Evolutionary conservation across 2,329 filamentous ascomycete species (phyloP).

Genomic region (Paraphoma chrysanthemicola): DNA sequence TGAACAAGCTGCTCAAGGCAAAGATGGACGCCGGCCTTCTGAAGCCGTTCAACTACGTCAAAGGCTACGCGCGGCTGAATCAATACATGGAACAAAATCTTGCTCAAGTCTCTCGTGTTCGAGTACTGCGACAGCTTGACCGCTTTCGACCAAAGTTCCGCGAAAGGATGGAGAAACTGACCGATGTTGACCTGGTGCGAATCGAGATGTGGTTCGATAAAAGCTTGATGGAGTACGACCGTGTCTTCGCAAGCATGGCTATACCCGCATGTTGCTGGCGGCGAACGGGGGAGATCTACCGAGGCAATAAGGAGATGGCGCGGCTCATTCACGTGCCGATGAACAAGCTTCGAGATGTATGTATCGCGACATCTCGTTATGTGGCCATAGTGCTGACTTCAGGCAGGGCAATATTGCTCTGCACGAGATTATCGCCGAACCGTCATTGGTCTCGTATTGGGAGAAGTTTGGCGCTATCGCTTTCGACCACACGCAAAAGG

Average conservation of each 20-base stretch:
- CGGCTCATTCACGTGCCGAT: constrained; percentile 93
- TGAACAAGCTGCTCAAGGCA: constrained; percentile 91
- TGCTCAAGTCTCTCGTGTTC: constrained; percentile 80
- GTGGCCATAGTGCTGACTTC: constrained; percentile 13
- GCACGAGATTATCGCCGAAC: constrained; percentile 94
- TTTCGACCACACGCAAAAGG: constrained; percentile 92
- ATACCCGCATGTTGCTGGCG: constrained; percentile 98
- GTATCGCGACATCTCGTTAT: constrained; percentile 44
- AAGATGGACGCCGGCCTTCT: constrained; percentile 96
- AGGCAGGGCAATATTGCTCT: constrained; percentile 89
- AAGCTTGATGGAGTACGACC: constrained; percentile 96
- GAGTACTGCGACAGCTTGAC: constrained; percentile 89
- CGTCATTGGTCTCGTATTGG: constrained; percentile 96
- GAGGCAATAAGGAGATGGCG: constrained; percentile 98
- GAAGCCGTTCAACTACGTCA: constrained; percentile 98
- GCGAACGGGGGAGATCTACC: constrained; percentile 94
- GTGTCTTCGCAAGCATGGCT: constrained; percentile 98
- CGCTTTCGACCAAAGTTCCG: constrained; percentile 94
- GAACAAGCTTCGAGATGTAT: constrained; percentile 86
- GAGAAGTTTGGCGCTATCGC: constrained; percentile 98
- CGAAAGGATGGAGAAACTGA: constrained; percentile 90
- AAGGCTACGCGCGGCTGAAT: constrained; percentile 88
- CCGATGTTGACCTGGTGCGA: constrained; percentile 90
- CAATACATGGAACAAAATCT: constrained; percentile 93
- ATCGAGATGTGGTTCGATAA: constrained; percentile 99